Evolutionary conservation across 345 rosid species (phyloP).

Genomic region (Gossypium ekmanianum): DNA sequence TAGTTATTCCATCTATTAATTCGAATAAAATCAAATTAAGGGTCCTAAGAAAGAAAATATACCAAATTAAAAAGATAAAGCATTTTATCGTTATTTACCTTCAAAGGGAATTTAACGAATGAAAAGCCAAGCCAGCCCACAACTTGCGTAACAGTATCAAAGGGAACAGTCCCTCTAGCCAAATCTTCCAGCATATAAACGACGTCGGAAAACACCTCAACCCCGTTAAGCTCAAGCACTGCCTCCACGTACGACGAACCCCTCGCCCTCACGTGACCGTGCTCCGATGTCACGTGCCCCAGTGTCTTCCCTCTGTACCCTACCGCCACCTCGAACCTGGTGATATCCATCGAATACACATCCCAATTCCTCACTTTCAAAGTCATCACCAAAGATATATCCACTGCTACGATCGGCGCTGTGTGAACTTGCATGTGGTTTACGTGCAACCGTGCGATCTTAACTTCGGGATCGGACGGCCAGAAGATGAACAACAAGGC

Average conservation of each 20-base stretch:
- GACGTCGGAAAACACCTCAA: conserved; percentile 52
- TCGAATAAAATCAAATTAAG: too few species aligned
- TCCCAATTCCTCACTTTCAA: conserved; percentile 59
- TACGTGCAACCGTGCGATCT: conserved; percentile 48
- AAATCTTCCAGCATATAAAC: conserved; percentile 50
- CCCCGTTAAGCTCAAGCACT: conserved; percentile 54
- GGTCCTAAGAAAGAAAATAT: not conserved
- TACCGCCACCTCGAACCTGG: conserved; percentile 47
- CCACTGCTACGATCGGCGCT: conserved; percentile 41
- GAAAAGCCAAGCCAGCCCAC: conserved; percentile 54
- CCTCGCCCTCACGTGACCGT: conserved; percentile 58
- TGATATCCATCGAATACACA: conserved; percentile 63
- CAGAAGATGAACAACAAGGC: conserved; percentile 44
- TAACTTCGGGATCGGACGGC: conserved; percentile 71
- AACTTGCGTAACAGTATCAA: conserved; percentile 57
- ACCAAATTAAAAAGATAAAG: not conserved
- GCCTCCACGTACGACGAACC: conserved; percentile 65
- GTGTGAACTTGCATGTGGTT: conserved; percentile 48
- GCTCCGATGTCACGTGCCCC: conserved; percentile 58
- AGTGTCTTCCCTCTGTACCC: conserved; percentile 64
- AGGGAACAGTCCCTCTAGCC: conserved; percentile 40
- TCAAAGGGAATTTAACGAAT: conserved; percentile 53
- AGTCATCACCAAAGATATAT: conserved; percentile 50
- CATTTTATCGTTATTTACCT: conserved; percentile 38
- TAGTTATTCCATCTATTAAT: too few species aligned